Base-by-base conservation (phyloP, 2,329 filamentous ascomycete species). In the Fusarium robinianum region DNA sequence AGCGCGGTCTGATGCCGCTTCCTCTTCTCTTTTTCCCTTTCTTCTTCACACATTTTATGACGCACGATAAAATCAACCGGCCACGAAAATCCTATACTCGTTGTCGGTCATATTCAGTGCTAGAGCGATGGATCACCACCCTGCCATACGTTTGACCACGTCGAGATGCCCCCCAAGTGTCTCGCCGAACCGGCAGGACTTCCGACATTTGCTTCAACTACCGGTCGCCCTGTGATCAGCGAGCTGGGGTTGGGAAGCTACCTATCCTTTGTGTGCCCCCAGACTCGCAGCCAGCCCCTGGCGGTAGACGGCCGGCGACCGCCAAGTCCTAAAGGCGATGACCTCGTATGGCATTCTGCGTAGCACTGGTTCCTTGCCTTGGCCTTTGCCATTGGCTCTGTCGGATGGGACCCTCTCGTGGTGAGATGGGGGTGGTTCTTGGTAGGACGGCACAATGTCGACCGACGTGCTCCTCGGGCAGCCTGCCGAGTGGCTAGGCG, bases 51-150 rank as follows among this genome's bases (percentile, higher is more conserved):
- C 76, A 70, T 72, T 61, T 61, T 66, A 65, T 67, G 58, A 60
- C 43, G 78, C 78, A 80, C 76, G 70, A 79, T 74, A 74, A 81
- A 78, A 81, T 81, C 78, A 81, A 81, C 76, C 77, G 75, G 69
- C 70, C 62, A 68, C 63, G 66, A 77, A 59, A 71, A 67, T 44
- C 64, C 44, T 69, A n/a, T 66, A 79, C 74, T 78, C 70, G 63
- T 67, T 71, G 62, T 72, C 72, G 77, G 78, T 81, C 78, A 81
- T 77, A 80, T 79, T 78, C 77, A 68, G 74, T 80, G 78, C 77
- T 62, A 81, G 76, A 81, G 47, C 48, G 72, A 77, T 52, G 61
- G 65, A 58, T 46, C 51, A 46, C 51, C 56, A 49, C 56, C 51
- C 47, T 60, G 58, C 51, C 54, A 48, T 51, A 37, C 42, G 40